These are phyloP conservation scores for Teunomyces cretensis DNA, from an alignment of 805 yeast genomes.

Conservation along the genomic window DNA sequence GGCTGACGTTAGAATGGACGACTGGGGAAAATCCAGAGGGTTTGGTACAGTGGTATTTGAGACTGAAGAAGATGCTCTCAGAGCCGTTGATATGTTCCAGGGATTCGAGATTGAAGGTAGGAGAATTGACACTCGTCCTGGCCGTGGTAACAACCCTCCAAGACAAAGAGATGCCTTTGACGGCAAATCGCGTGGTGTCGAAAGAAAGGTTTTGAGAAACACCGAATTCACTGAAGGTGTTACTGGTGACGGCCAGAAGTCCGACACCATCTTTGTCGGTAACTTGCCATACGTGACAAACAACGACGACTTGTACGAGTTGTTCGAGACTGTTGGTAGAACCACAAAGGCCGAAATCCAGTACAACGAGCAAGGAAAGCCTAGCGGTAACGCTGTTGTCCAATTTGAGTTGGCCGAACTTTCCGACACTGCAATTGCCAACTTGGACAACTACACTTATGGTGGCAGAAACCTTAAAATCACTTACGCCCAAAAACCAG, in stretches of 20 bases:
- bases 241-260: constrained; percentile 54
- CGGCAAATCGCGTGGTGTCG: constrained; percentile 8
- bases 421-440: constrained; percentile 73
- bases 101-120: constrained; percentile 78
- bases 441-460: constrained; percentile 76
- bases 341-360: constrained; percentile 78
- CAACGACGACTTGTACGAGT: constrained; percentile 76
- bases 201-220: constrained; percentile 28
- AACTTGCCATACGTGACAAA: constrained; percentile 92
- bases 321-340: constrained; percentile 80
- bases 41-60: constrained; percentile 78
- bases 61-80: constrained; percentile 63
- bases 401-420: constrained; percentile 63
- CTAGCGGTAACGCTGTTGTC: constrained; percentile 85
- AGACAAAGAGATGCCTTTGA: constrained; percentile 14
- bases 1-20: constrained; percentile 72
- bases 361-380: constrained; percentile 54
- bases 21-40: constrained; percentile 78
- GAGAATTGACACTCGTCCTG: constrained; percentile 75
- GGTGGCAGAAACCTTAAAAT: constrained; percentile 76
- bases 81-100: constrained; percentile 68
- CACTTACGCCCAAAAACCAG: constrained; percentile 54
- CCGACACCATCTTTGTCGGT: constrained; percentile 55
- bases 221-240: constrained; percentile 68
- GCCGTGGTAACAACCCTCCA: constrained; percentile 30